Evolutionary conservation across 1,139 yeast species (phyloP).

Genomic region (Yamadazyma friedrichii): DNA sequence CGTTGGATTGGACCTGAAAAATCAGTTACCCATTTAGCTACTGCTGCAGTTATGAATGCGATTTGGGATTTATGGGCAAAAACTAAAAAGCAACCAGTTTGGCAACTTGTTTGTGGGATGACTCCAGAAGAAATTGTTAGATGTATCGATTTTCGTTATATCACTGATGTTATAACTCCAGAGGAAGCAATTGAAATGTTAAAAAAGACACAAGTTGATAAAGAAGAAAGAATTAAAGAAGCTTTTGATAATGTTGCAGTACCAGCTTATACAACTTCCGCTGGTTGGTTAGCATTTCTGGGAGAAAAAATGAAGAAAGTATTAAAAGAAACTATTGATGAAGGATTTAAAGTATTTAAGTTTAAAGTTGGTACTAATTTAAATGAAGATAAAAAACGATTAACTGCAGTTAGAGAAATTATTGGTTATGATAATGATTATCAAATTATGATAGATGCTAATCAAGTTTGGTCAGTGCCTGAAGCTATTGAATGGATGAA

Average conservation of each 20-base stretch:
- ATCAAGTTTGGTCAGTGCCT: constrained; percentile 41
- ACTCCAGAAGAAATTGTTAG: constrained; percentile 41
- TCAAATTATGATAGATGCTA: constrained; percentile 23
- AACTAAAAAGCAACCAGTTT: constrained; percentile 29
- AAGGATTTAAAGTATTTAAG: constrained; percentile 39
- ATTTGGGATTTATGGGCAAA: constrained; percentile 41
- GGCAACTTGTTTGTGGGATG: constrained; percentile 36
- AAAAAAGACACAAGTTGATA: constrained; percentile 24
- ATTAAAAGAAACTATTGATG: constrained; percentile 28
- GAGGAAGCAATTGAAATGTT: constrained; percentile 33
- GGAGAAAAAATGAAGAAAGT: constrained; percentile 33
- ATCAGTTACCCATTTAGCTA: constrained; percentile 32
- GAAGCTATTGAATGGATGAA: constrained; percentile 39
- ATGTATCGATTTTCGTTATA: constrained; percentile 41
- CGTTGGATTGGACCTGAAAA: constrained; percentile 43
- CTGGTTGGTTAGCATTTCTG: constrained; percentile 43
- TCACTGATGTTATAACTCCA: constrained; percentile 37
- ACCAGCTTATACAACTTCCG: constrained; percentile 44
- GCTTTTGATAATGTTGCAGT: constrained; percentile 33
- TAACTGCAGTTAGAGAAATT: constrained; percentile 35
- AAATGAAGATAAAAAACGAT: constrained; percentile 28
- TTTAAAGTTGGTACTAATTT: constrained; percentile 39
- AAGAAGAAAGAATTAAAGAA: constrained; percentile 23
- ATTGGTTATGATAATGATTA: constrained; percentile 34
- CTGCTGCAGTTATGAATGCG: constrained; percentile 27